These are phyloP conservation scores for Kluyveromyces aestuarii DNA, from an alignment of 805 yeast species.

Conservation along the genomic window DNA sequence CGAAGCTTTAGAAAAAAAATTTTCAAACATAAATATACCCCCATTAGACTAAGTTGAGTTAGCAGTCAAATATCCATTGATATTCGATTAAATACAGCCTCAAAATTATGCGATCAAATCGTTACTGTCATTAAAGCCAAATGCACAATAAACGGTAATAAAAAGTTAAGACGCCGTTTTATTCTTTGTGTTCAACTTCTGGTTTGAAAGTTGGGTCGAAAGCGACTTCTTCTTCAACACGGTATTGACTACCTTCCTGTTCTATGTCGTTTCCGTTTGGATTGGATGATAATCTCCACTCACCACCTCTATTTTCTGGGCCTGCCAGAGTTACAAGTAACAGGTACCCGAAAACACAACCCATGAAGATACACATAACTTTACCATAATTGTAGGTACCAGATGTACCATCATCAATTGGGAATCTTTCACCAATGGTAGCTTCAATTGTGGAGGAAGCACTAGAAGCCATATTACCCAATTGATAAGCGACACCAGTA, in stretches of 20 bases:
- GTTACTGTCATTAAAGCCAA: no score
- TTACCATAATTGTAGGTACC: constrained; percentile 42
- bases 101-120: no score
- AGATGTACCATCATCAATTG: constrained; percentile 26
- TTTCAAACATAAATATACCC: no score
- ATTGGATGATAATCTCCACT: constrained; percentile 3
- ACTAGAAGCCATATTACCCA: constrained; percentile 59
- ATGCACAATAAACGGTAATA: no score
- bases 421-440: constrained; percentile 50
- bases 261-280: neutral
- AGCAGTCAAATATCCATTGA: no score
- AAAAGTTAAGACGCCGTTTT: neutral
- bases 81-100: no score
- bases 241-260: neutral
- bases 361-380: constrained; percentile 61
- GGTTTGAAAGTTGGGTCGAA: constrained; percentile 4
- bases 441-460: constrained; percentile 65
- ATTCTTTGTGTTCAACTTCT: constrained; percentile 4
- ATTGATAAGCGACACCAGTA: constrained; percentile 55
- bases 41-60: no score
- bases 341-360: constrained; percentile 49
- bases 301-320: constrained; percentile 43
- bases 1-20: no score
- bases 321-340: constrained; percentile 45
- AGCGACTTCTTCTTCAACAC: neutral